Evolutionary conservation across 2,329 filamentous ascomycete species (phyloP).

Genomic region (Penicillium oxalicum): DNA sequence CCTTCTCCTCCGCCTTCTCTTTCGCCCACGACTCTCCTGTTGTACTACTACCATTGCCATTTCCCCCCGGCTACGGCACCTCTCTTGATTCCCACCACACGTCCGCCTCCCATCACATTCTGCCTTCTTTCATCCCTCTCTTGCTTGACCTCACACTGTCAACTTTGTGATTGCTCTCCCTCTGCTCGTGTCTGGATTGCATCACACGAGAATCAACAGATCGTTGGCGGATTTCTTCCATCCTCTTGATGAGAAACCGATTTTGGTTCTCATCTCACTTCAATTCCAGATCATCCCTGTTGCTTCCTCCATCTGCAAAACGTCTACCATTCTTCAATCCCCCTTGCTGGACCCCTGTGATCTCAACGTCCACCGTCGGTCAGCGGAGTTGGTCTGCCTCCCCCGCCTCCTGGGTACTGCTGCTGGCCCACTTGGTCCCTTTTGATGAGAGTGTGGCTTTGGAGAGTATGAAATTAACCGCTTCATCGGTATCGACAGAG

Average conservation of each 20-base stretch:
- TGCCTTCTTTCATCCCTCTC: too few species aligned
- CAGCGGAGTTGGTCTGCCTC: neutral
- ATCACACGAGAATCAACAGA: too few species aligned
- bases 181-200: too few species aligned
- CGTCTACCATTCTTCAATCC: neutral
- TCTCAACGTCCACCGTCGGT: neutral
- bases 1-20: too few species aligned
- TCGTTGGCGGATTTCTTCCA: too few species aligned
- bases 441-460: neutral
- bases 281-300: neutral
- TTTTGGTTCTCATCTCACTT: neutral
- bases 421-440: neutral
- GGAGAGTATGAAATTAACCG: neutral
- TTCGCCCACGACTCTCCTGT: too few species aligned
- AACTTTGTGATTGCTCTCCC: too few species aligned
- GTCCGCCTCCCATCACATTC: too few species aligned
- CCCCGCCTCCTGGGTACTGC: neutral
- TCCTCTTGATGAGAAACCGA: neutral
- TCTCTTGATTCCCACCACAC: too few species aligned
- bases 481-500: neutral
- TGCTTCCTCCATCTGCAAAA: neutral
- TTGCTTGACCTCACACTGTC: too few species aligned
- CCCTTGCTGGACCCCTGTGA: constrained; percentile 1
- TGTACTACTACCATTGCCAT: too few species aligned
- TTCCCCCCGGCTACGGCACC: too few species aligned